Evolutionary conservation across 306 rosid genomes (phyloP).

Genomic region (Glycine latifolia): DNA sequence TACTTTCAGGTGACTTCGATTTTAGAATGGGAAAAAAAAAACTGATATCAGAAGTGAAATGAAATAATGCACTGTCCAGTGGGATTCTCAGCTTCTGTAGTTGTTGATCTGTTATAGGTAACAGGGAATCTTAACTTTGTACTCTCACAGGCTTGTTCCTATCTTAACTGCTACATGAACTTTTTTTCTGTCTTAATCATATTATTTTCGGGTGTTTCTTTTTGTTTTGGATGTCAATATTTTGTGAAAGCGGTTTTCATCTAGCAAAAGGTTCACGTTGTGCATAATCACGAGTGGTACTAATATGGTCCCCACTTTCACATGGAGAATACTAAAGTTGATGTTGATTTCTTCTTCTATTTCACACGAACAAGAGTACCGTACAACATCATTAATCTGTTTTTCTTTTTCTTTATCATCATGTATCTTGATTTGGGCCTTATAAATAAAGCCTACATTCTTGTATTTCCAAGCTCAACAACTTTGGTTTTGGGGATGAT

Average conservation of each 20-base stretch:
- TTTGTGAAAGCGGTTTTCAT: constrained; percentile 47
- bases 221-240: constrained; percentile 46
- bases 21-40: constrained; percentile 43
- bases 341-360: constrained; percentile 31
- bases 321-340: constrained; percentile 40
- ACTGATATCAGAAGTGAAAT: constrained; percentile 60
- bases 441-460: no score
- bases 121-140: constrained; percentile 63
- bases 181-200: constrained; percentile 40
- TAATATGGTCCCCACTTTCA: constrained; percentile 57
- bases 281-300: constrained; percentile 48
- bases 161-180: constrained; percentile 54
- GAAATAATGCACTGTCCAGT: constrained; percentile 67
- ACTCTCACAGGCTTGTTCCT: constrained; percentile 55
- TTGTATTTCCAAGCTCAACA: neutral
- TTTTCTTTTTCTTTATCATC: neutral
- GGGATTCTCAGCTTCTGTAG: constrained; percentile 55
- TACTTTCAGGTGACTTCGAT: constrained; percentile 67
- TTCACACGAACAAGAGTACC: no score
- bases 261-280: constrained; percentile 35
- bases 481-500: neutral
- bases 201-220: constrained; percentile 35
- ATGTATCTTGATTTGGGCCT: neutral
- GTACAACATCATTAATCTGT: constrained; percentile 22
- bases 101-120: constrained; percentile 56